Base-by-base conservation (phyloP, 2,329 filamentous ascomycete species). In the Triangularia setosa region DNA sequence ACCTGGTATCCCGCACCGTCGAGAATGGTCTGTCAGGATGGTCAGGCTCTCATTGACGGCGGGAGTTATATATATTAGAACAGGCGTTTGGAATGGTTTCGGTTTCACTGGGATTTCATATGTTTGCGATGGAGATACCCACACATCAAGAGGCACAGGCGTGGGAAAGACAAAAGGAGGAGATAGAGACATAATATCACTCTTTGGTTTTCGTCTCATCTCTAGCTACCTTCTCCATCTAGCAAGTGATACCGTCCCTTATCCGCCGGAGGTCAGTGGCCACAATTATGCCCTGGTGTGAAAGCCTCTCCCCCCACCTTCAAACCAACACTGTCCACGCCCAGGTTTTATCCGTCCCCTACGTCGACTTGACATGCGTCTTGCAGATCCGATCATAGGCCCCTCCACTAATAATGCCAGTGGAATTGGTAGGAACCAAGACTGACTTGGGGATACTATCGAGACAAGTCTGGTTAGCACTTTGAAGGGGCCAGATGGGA, bases 311-410 rank as follows among this genome's bases (percentile, higher is more conserved):
- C 16, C 7, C 16, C 16, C 9, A n/a, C n/a, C 11, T 33, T 33
- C 30, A 33, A 5, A 4, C 12, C 11, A 14, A 33, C 30, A 33
- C 5, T 9, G 2, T 33, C 30, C 9, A 28, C 27, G 27, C 9
- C 9, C 5, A 28, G 27, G 27, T 28, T 9, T 4, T 4, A 40
- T 9, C n/a, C 40, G 5, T 44, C 18, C 40, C 18, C 12, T 11
- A 48, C 6, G n/a, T 48, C 40, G 40, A 48, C 40, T 18, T 48
- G 40, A 48, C 40, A 48, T 48, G 40, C 40, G 7, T 9, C 40
- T 57, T 40, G 62, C 73, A 75, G 4, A 73, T 60, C 61, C 65
- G 68, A 58, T 74, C 69, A 59, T 71, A 75, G 1, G 68, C 73
- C 25, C 73, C 73, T 18, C 63, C 65, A 14, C 68, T 64, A 16